A percentile compares a stretch with the other conserved stretches of the same genome.
Evolutionary conservation across 2,329 filamentous ascomycete genomes (phyloP).

Genomic region (Ophiocordyceps unilateralis): DNA sequence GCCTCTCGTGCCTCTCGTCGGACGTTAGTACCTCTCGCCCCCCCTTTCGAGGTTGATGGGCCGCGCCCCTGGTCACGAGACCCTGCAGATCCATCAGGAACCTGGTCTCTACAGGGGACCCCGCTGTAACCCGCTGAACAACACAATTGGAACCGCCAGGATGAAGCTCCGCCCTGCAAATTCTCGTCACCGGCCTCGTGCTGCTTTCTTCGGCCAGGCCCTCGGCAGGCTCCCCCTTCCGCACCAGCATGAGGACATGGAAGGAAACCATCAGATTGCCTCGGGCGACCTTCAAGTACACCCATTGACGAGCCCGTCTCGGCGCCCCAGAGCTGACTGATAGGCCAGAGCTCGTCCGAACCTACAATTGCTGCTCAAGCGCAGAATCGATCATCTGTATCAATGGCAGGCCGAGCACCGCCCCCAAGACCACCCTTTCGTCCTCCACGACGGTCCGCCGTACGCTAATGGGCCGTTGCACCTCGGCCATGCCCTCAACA

Average conservation of each 20-base stretch:
- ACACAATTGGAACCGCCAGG: too few species aligned
- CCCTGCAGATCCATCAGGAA: too few species aligned
- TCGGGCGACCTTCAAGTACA: conserved; percentile 55
- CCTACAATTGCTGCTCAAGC: conserved; percentile 45
- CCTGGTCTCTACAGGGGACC: neutral
- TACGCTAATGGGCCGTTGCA: conserved; percentile 91
- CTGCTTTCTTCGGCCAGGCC: neutral
- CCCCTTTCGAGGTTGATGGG: too few species aligned
- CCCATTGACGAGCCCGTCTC: neutral
- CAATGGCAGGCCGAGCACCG: conserved; percentile 56
- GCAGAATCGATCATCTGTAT: conserved; percentile 74
- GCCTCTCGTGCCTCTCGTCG: too few species aligned
- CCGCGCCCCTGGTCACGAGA: neutral
- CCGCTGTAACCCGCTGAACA: neutral
- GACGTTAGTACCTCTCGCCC: too few species aligned
- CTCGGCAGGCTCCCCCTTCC: neutral
- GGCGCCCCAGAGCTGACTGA: conserved; percentile 1
- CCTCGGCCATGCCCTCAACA: conserved; percentile 89
- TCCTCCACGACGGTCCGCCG: conserved; percentile 87
- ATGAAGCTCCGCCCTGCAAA: neutral
- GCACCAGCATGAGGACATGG: conserved; percentile 39
- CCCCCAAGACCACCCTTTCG: conserved; percentile 44
- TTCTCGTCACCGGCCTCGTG: conserved; percentile 12
- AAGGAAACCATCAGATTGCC: conserved; percentile 60
- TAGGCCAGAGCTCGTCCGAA: conserved; percentile 31